phyloP scores from a whole-genome alignment of 768 basidiomycete genomes.

The Phlebiopsis gigantea region DNA sequence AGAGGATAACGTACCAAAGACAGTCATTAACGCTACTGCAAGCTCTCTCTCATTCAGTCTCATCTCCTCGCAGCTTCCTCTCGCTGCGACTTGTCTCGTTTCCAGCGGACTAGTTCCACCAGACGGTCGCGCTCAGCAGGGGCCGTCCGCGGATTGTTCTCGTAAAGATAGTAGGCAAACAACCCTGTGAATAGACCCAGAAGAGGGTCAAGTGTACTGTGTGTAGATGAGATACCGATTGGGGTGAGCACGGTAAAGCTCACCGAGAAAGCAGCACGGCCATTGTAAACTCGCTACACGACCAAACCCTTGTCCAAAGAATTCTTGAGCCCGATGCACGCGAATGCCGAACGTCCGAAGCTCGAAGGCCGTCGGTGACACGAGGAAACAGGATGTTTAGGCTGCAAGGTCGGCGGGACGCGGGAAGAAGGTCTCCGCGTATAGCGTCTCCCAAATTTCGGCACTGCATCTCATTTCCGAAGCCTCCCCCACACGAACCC shows the following conservation, averaged over 20 bases:
- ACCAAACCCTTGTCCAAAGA: neutral
- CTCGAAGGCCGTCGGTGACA: neutral
- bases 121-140: slow-evolving; percentile 53
- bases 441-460: slow-evolving; percentile 8
- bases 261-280: slow-evolving; percentile 52
- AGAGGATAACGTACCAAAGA: neutral
- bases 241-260: slow-evolving; percentile 6
- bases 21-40: neutral
- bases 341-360: slow-evolving; percentile 5
- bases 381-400: slow-evolving; percentile 1
- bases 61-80: slow-evolving; percentile 15
- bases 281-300: slow-evolving; percentile 24
- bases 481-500: slow-evolving; percentile 2
- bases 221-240: neutral
- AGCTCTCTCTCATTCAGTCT: slow-evolving; percentile 3
- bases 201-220: slow-evolving; percentile 63
- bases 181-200: slow-evolving; percentile 75
- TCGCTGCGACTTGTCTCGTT: slow-evolving; percentile 42
- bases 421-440: slow-evolving; percentile 7
- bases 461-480: neutral
- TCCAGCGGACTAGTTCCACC: slow-evolving; percentile 56
- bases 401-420: slow-evolving; percentile 11
- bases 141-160: slow-evolving; percentile 72
- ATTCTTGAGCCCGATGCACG: neutral
- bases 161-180: slow-evolving; percentile 75